phyloP scores from a whole-genome alignment of 192 early-diverging fungal genomes.

The Coemansia sp. region DNA sequence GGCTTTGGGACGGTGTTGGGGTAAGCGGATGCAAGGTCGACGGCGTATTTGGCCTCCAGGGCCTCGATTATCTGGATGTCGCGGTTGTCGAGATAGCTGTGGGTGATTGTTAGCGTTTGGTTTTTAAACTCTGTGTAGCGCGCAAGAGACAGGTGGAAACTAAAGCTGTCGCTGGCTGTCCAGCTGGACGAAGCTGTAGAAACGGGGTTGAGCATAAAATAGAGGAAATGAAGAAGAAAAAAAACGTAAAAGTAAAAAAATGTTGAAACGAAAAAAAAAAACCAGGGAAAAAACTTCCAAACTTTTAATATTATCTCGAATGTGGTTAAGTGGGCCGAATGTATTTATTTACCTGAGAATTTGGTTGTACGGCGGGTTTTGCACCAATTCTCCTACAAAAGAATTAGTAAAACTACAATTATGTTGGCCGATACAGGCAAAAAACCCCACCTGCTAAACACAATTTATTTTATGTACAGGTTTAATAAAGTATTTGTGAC shows the following conservation, averaged over 20 bases:
- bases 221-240: no score
- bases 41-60: no score
- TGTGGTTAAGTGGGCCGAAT: no score
- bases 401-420: background rate
- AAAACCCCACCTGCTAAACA: background rate
- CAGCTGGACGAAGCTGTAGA: background rate
- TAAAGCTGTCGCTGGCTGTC: background rate
- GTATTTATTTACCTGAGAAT: no score
- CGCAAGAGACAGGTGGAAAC: background rate
- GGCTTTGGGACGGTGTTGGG: background rate
- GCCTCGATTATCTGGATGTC: slow-evolving; percentile 1
- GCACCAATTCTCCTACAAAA: no score
- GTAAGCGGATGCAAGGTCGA: no score
- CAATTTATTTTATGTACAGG: background rate
- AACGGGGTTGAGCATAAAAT: background rate
- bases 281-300: no score
- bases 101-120: background rate
- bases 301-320: no score
- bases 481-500: no score
- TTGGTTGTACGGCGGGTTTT: no score
- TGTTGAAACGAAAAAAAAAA: background rate
- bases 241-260: background rate
- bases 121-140: background rate
- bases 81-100: background rate
- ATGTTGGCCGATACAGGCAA: background rate